Percentiles rank a stretch among this genome's conserved stretches.
Conservation (phyloP, 2,329 filamentous ascomycete genomes). For the Phoma sp. region DNA sequence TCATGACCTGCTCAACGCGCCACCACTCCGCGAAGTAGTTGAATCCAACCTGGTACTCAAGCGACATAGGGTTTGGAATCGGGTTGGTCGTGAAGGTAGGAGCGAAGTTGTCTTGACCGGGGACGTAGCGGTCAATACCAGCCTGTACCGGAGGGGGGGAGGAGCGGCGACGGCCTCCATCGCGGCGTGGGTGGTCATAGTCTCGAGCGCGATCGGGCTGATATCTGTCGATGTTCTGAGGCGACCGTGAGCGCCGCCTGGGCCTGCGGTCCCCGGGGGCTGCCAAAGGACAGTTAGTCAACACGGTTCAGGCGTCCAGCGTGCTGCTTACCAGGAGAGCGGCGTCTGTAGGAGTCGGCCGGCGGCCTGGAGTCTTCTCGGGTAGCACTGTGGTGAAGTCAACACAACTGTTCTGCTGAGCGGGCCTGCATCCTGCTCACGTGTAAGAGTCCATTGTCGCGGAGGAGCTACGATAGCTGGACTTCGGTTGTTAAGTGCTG, state of each 20-base stretch:
- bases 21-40: slow-evolving; percentile 89
- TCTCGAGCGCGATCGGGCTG: slow-evolving; percentile 74
- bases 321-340: slow-evolving; percentile 69
- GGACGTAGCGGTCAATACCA: slow-evolving; percentile 85
- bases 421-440: slow-evolving; percentile 31
- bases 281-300: slow-evolving; percentile 16
- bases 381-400: slow-evolving; percentile 22
- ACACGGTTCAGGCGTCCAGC: neutral
- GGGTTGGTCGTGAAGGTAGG: slow-evolving; percentile 66
- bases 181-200: slow-evolving; percentile 66
- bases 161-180: slow-evolving; percentile 66
- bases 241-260: slow-evolving; percentile 71
- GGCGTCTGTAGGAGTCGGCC: slow-evolving; percentile 57
- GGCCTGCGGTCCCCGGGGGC: slow-evolving; percentile 40
- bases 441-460: slow-evolving; percentile 47
- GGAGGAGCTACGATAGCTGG: slow-evolving; percentile 1
- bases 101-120: slow-evolving; percentile 68
- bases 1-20: slow-evolving; percentile 80
- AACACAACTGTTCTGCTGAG: slow-evolving; percentile 12
- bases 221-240: slow-evolving; percentile 74
- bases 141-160: slow-evolving; percentile 65
- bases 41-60: slow-evolving; percentile 82
- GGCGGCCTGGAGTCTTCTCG: slow-evolving; percentile 64
- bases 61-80: slow-evolving; percentile 71
- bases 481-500: neutral